Percentiles rank a stretch among this genome's conserved stretches.
Evolutionary conservation across 805 yeast species (phyloP).

Genomic region (Pichia gijzeniarum): DNA sequence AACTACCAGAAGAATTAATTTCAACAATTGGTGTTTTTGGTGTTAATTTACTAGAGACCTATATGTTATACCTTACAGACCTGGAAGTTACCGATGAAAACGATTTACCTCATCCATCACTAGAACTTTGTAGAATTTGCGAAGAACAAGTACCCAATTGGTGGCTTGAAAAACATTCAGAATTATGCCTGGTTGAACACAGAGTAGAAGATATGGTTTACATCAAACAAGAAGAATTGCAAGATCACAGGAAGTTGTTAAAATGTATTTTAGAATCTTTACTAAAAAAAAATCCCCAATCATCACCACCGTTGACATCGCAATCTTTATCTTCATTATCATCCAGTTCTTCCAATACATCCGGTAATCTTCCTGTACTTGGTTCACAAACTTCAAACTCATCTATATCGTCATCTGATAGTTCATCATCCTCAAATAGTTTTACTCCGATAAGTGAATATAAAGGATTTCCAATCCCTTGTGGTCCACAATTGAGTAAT

Average conservation of each 20-base stretch:
- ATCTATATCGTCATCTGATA: conserved; percentile 12
- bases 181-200: conserved; percentile 81
- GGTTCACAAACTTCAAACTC: background rate
- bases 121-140: conserved; percentile 85
- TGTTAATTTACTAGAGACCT: conserved; percentile 72
- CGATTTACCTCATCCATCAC: conserved; percentile 70
- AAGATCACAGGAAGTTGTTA: conserved; percentile 60
- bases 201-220: conserved; percentile 73
- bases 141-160: conserved; percentile 88
- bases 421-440: conserved; percentile 13
- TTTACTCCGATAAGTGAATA: conserved; percentile 36
- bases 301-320: conserved; percentile 22
- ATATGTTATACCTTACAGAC: conserved; percentile 58
- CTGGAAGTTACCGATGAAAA: conserved; percentile 56
- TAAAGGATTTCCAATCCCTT: conserved; percentile 47
- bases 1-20: conserved; percentile 64
- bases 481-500: conserved; percentile 14
- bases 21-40: conserved; percentile 80
- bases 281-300: conserved; percentile 11
- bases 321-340: conserved; percentile 17
- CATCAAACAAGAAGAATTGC: conserved; percentile 62
- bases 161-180: conserved; percentile 93
- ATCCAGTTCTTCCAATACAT: background rate
- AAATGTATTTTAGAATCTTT: conserved; percentile 37
- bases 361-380: too few relatives aligned